A percentile compares a stretch with the other conserved stretches of the same genome.
Evolutionary conservation across 352 stramenopile species (phyloP).

Genomic region (Phytophthora kernoviae): DNA sequence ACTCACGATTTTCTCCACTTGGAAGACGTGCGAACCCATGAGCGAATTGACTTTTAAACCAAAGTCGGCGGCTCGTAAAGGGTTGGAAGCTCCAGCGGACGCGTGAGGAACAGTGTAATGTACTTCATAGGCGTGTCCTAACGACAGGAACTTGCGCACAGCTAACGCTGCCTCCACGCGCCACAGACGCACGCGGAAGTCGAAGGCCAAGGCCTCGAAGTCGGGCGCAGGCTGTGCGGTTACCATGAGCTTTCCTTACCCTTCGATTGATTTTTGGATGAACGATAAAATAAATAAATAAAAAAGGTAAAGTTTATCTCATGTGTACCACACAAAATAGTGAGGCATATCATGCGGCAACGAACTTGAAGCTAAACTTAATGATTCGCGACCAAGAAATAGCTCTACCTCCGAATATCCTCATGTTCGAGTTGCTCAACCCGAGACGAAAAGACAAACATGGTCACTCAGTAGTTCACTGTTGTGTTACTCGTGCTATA

Average conservation of each 20-base stretch:
- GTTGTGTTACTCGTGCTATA: no score
- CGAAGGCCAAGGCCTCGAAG: conserved; percentile 31
- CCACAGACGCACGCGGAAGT: conserved; percentile 56
- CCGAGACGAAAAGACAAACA: no score
- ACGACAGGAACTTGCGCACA: conserved; percentile 56
- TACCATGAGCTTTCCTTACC: no score
- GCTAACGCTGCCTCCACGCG: conserved; percentile 48
- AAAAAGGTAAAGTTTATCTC: no score
- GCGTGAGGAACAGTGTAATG: conserved; percentile 43
- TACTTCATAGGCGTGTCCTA: conserved; percentile 61
- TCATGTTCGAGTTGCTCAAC: no score
- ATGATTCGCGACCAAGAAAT: no score
- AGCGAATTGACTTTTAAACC: conserved; percentile 54
- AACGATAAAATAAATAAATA: no score
- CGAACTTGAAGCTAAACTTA: no score
- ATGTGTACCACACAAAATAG: no score
- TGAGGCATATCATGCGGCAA: no score
- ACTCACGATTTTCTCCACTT: conserved; percentile 42
- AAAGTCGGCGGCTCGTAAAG: conserved; percentile 35
- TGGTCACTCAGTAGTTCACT: no score
- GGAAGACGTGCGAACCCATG: conserved; percentile 54
- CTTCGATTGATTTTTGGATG: background rate
- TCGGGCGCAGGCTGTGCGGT: background rate
- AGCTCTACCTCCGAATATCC: no score
- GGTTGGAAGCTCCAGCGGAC: background rate